phyloP scores from a whole-genome alignment of 495 filamentous ascomycete species.

The Podospora sp. region DNA sequence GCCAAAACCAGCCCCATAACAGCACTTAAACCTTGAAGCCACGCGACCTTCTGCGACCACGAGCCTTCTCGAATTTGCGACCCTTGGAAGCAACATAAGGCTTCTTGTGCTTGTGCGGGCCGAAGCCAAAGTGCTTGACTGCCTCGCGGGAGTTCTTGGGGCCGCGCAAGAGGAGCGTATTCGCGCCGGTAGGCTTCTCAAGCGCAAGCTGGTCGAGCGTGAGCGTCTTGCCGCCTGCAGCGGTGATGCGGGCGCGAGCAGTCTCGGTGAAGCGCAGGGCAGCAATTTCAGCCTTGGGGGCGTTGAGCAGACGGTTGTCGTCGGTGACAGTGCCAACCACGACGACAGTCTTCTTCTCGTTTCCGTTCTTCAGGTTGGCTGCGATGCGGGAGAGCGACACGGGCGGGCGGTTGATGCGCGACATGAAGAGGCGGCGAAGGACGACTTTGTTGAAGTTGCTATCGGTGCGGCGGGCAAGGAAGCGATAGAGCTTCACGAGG shows the following conservation, averaged over 20 bases:
- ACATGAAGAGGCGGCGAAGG: slow-evolving; percentile 95
- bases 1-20: background rate
- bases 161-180: slow-evolving; percentile 91
- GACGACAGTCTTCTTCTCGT: slow-evolving; percentile 88
- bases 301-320: slow-evolving; percentile 84
- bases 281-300: slow-evolving; percentile 90
- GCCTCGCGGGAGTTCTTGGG: slow-evolving; percentile 97
- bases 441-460: slow-evolving; percentile 95
- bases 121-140: slow-evolving; percentile 97
- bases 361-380: slow-evolving; percentile 64
- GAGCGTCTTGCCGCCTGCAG: slow-evolving; percentile 89
- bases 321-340: slow-evolving; percentile 93
- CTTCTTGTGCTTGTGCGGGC: slow-evolving; percentile 97
- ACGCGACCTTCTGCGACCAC: slow-evolving; percentile 92
- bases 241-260: slow-evolving; percentile 86
- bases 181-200: slow-evolving; percentile 86
- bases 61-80: slow-evolving; percentile 96
- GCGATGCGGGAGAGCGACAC: slow-evolving; percentile 90
- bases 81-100: slow-evolving; percentile 98
- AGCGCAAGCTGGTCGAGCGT: slow-evolving; percentile 96
- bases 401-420: slow-evolving; percentile 93
- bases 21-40: slow-evolving; percentile 95
- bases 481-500: slow-evolving; percentile 97
- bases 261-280: slow-evolving; percentile 95
- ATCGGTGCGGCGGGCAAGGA: slow-evolving; percentile 95